Evolutionary conservation across 176 grass and related monocot species (phyloP).

Genomic region (Olyra latifolia): DNA sequence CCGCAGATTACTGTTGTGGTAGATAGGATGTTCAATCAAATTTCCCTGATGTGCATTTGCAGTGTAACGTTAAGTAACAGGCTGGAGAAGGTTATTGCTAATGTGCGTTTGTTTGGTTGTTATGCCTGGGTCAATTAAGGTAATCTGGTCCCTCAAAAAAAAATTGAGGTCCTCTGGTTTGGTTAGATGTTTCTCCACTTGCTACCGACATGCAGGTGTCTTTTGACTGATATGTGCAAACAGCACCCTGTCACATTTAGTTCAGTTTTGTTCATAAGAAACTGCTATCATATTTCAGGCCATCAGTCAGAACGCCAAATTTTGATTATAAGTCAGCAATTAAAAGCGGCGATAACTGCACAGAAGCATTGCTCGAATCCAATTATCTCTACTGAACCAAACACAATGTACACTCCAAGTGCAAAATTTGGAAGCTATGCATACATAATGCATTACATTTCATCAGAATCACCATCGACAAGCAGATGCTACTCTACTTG

Average conservation of each 20-base stretch:
- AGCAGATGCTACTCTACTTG: neutral
- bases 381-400: slow-evolving; percentile 21
- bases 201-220: no score
- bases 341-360: neutral
- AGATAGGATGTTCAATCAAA: no score
- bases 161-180: no score
- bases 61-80: no score
- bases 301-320: neutral
- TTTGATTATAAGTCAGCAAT: neutral
- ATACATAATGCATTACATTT: slow-evolving; percentile 50
- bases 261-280: neutral
- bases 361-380: neutral
- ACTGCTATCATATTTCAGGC: neutral
- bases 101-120: no score
- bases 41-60: no score
- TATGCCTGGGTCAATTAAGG: no score
- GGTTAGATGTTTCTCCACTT: no score
- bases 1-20: no score
- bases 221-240: neutral
- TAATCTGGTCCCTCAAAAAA: no score
- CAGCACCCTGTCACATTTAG: neutral
- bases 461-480: slow-evolving; percentile 38
- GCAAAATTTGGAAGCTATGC: slow-evolving; percentile 37
- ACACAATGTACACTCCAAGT: slow-evolving; percentile 24
- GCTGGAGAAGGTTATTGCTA: no score